These are phyloP conservation scores for Stereocaulon alpinum DNA, from an alignment of 495 filamentous ascomycete genomes.

Conservation along the genomic window DNA sequence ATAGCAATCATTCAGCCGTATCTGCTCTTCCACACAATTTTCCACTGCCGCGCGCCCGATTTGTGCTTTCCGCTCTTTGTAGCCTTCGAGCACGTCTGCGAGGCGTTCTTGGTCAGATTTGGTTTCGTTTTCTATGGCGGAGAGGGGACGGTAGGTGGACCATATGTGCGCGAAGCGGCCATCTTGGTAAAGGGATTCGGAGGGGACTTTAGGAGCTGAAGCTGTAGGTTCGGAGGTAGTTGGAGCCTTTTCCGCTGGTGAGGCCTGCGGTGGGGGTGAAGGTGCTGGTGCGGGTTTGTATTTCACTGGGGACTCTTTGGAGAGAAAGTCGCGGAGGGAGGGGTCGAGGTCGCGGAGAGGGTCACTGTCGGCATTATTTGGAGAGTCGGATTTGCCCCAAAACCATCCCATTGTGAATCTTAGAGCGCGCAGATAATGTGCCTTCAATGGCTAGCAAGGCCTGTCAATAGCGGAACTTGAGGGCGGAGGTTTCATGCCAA, in stretches of 20 bases:
- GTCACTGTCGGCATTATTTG: constrained; percentile 43
- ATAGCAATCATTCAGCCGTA: constrained; percentile 67
- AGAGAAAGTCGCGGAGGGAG: constrained; percentile 71
- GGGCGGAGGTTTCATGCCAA: neutral
- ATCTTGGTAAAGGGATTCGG: constrained; percentile 56
- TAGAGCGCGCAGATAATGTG: no score
- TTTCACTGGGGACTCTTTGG: constrained; percentile 69
- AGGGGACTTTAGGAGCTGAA: constrained; percentile 32
- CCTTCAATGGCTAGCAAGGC: no score
- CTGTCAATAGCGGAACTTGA: no score
- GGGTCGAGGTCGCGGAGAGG: constrained; percentile 78
- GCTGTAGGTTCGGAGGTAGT: constrained; percentile 25
- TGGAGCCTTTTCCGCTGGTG: constrained; percentile 7
- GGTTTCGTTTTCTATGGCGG: constrained; percentile 47
- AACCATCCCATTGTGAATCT: constrained; percentile 59
- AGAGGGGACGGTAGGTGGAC: constrained; percentile 69
- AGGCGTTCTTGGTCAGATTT: constrained; percentile 67
- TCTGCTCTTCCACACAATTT: constrained; percentile 83
- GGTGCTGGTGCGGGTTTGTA: constrained; percentile 42
- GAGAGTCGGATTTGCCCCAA: constrained; percentile 33
- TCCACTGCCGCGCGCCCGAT: constrained; percentile 80
- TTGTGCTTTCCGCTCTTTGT: constrained; percentile 66
- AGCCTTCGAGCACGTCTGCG: constrained; percentile 64
- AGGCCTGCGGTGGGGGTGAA: constrained; percentile 17
- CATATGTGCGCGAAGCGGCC: constrained; percentile 91